Base-by-base conservation (phyloP, 176 grass and related monocot genomes). In the Luzula sylvatica region DNA sequence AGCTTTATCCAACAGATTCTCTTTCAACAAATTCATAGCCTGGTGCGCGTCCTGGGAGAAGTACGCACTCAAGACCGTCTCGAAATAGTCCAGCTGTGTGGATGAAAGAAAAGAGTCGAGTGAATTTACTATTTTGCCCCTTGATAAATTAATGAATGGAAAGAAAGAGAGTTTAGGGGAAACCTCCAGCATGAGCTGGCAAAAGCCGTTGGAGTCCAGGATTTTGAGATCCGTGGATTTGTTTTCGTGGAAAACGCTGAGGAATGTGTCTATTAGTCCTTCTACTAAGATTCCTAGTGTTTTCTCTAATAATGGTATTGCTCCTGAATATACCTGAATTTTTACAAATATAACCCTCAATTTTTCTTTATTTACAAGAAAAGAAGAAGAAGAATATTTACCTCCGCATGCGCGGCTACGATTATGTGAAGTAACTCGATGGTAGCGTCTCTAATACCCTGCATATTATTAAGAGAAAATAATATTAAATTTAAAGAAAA, bases 51-150 rank as follows among this genome's bases (percentile, higher is more conserved):
- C 82, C 15, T 65, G 62, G 65, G 93, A 87, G 53, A 98, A 81
- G 55, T 92, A 87, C 53, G 82, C 26, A 11, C 77, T 66, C 27
- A 98, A 29, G 53, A 98, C 78, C 19, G 61, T 75, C 61, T 87
- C 86, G 80, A 92, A 98, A 75, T 87, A 98, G 24, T 98, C 93
- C 5, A 98, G 75, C 93, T 98, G 82, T 52, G n/a, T n/a, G n/a
- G n/a, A n/a, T n/a, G n/a, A n/a, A 80, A 30, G 41, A 38, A 75
- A 57, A 35, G 52, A 52, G 53, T 42, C 14, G 9, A 19, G 16
- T 41, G n/a, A 62, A 18, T 30, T 28, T 15, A 45, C 63, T 15
- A 82, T 42, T 18, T 15, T 65, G 66, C 58, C 20, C n/a, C 42
- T 38, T 9, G 24, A 18, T 38, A 68, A n/a, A n/a, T n/a, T n/a